Evolutionary conservation across 2,329 filamentous ascomycete genomes (phyloP).

Genomic region (Arachnomyces sp.): DNA sequence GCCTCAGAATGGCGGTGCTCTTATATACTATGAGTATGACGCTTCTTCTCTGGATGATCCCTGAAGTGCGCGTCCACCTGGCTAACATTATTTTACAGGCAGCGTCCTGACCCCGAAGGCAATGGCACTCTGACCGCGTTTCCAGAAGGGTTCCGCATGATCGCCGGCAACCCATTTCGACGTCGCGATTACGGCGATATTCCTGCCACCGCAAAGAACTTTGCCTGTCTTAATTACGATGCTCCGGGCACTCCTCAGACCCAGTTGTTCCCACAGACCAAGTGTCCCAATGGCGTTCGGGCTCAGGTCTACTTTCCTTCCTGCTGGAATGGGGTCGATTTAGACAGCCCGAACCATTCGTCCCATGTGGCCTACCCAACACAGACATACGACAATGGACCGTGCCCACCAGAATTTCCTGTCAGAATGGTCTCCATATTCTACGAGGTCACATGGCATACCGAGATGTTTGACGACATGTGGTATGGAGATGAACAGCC

Average conservation of each 20-base stretch:
- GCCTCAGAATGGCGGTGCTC: constrained; percentile 25
- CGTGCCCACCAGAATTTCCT: constrained; percentile 33
- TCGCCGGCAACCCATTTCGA: constrained; percentile 56
- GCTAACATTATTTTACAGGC: no score
- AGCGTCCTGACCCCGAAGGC: no score
- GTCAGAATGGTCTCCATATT: constrained; percentile 51
- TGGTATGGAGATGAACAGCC: no score
- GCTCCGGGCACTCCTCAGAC: constrained; percentile 38
- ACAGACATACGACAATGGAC: constrained; percentile 17
- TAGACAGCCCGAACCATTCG: constrained; percentile 21
- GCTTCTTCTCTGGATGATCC: no score
- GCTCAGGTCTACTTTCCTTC: constrained; percentile 25
- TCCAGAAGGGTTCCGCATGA: constrained; percentile 62
- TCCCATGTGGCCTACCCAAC: constrained; percentile 25
- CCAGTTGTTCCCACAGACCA: constrained; percentile 55
- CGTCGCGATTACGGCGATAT: constrained; percentile 37
- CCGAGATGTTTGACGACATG: background rate
- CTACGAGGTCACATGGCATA: constrained; percentile 50
- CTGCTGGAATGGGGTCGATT: constrained; percentile 25
- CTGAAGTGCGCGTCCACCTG: no score
- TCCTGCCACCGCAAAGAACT: constrained; percentile 48
- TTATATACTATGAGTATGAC: no score
- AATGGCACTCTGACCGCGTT: constrained; percentile 62
- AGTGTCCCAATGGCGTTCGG: constrained; percentile 25
- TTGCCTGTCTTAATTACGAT: constrained; percentile 46